Evolutionary conservation across 2,329 filamentous ascomycete genomes (phyloP).

Genomic region (Xylaria polymorpha): DNA sequence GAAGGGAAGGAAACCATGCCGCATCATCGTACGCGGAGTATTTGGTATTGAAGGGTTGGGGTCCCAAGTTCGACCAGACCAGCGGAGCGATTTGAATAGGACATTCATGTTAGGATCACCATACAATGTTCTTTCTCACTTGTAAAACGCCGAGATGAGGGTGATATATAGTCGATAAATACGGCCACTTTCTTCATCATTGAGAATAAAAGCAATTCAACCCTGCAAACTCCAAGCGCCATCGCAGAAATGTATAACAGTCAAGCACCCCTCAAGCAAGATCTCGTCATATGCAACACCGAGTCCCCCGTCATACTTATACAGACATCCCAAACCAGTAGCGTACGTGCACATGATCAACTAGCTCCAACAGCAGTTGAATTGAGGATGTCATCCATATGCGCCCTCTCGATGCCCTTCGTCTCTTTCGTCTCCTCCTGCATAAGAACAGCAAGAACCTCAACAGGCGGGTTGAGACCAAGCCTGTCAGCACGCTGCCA

Average conservation of each 20-base stretch:
- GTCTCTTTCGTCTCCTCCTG: constrained; percentile 72
- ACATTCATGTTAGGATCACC: constrained; percentile 2
- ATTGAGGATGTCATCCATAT: constrained; percentile 76
- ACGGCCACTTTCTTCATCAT: constrained; percentile 18
- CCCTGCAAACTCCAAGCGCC: constrained; percentile 36
- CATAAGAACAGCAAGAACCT: constrained; percentile 87
- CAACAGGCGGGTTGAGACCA: constrained; percentile 87
- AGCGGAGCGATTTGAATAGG: constrained; percentile 1
- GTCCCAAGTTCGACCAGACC: background rate
- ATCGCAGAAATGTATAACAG: constrained; percentile 27
- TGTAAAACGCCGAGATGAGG: background rate
- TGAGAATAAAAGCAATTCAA: constrained; percentile 20
- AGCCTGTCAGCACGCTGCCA: constrained; percentile 88
- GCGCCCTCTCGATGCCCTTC: constrained; percentile 70
- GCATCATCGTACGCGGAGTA: constrained; percentile 90
- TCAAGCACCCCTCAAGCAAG: constrained; percentile 27
- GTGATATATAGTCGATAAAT: constrained; percentile 8
- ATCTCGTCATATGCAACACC: constrained; percentile 30
- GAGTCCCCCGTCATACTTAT: constrained; percentile 22
- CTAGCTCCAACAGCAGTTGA: constrained; percentile 56
- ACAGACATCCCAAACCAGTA: constrained; percentile 15
- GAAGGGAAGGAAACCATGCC: constrained; percentile 72
- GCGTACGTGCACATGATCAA: constrained; percentile 32
- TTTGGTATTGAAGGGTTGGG: constrained; percentile 78
- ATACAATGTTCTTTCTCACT: background rate